phyloP scores from a whole-genome alignment of 805 yeast species.

The Pichia californica region DNA sequence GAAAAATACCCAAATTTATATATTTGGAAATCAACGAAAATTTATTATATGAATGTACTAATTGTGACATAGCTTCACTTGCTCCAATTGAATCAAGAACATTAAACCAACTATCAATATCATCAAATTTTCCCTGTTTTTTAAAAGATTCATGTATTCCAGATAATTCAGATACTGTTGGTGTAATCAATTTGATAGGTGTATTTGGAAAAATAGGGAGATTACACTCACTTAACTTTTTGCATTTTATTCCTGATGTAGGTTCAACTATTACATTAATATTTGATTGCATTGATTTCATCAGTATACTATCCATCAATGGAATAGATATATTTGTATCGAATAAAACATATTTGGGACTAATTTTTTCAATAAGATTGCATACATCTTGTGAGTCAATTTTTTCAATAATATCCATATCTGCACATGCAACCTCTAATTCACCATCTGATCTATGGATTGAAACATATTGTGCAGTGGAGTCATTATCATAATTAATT shows the following conservation, averaged over 20 bases:
- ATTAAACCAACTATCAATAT: conserved; percentile 67
- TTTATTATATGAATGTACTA: conserved; percentile 31
- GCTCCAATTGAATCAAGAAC: conserved; percentile 54
- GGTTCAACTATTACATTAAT: conserved; percentile 60
- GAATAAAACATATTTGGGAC: conserved; percentile 47
- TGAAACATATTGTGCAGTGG: conserved; percentile 71
- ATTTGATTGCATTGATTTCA: conserved; percentile 14
- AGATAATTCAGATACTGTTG: conserved; percentile 59
- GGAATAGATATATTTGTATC: conserved; percentile 61
- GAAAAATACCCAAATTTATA: conserved; percentile 43
- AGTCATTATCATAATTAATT: conserved; percentile 14
- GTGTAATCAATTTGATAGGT: conserved; percentile 47
- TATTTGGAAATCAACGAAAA: conserved; percentile 24
- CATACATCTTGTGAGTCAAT: conserved; percentile 38
- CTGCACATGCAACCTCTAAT: conserved; percentile 72
- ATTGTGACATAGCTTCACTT: conserved; percentile 39
- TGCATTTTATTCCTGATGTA: conserved; percentile 63
- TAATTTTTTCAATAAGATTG: conserved; percentile 32
- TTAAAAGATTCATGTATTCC: conserved; percentile 47
- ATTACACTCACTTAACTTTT: conserved; percentile 33
- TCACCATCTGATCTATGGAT: conserved; percentile 57
- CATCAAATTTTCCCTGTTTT: conserved; percentile 36
- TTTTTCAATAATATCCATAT: conserved; percentile 65
- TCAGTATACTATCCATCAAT: conserved; percentile 34
- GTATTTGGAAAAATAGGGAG: conserved; percentile 44